Percentiles rank a stretch among this genome's conserved stretches.
These are phyloP conservation scores for Citeromyces matritensis DNA, from an alignment of 805 yeast genomes.

Conservation along the genomic window DNA sequence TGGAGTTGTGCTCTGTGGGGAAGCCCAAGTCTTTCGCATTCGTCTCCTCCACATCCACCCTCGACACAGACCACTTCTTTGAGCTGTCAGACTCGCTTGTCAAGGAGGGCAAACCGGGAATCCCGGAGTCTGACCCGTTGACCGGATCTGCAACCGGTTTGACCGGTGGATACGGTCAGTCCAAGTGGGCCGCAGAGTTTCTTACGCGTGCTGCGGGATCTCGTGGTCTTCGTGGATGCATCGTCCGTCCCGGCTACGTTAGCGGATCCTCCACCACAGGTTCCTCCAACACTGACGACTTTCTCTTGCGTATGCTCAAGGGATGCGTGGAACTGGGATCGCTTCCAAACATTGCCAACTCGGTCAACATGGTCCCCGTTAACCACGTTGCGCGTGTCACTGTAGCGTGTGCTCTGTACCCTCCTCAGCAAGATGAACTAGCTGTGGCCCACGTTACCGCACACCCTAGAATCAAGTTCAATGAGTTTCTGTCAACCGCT, in stretches of 20 bases:
- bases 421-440: constrained; percentile 20
- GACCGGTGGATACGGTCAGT: constrained; percentile 92
- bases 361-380: constrained; percentile 93
- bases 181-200: constrained; percentile 95
- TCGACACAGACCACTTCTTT: constrained; percentile 75
- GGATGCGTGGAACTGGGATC: constrained; percentile 83
- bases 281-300: constrained; percentile 91
- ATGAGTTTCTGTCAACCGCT: constrained; percentile 56
- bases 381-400: constrained; percentile 94
- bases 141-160: constrained; percentile 71
- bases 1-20: constrained; percentile 64
- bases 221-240: constrained; percentile 75
- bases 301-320: constrained; percentile 84
- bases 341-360: constrained; percentile 75
- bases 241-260: constrained; percentile 92
- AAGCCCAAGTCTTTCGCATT: constrained; percentile 79
- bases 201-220: constrained; percentile 79
- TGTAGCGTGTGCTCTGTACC: constrained; percentile 69
- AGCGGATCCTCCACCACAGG: constrained; percentile 80
- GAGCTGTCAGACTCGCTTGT: constrained; percentile 58
- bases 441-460: constrained; percentile 93
- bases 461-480: constrained; percentile 81
- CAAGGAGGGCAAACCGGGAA: constrained; percentile 52
- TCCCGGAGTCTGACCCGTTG: constrained; percentile 73
- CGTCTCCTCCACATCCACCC: constrained; percentile 89